Evolutionary conservation across 768 basidiomycete species (phyloP).

Genomic region (Suillus luteus): DNA sequence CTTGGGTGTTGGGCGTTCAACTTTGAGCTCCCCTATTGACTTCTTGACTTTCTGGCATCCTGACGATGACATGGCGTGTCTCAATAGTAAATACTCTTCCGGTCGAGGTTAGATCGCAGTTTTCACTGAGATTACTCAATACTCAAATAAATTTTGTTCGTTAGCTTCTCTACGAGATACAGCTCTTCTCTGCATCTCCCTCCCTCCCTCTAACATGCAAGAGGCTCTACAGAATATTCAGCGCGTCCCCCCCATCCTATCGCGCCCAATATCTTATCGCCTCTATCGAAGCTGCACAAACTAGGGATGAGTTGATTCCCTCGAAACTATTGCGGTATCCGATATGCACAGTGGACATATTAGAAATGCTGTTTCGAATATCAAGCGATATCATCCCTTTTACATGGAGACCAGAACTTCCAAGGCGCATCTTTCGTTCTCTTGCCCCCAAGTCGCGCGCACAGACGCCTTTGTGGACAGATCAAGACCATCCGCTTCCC

Average conservation of each 20-base stretch:
- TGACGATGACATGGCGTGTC: not conserved
- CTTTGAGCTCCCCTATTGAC: not conserved
- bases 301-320: conserved; percentile 28
- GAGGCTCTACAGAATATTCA: conserved; percentile 55
- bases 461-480: conserved; percentile 41
- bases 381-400: conserved; percentile 11
- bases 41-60: not conserved
- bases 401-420: conserved; percentile 48
- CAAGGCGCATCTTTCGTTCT: conserved; percentile 64
- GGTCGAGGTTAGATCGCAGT: conserved; percentile 32
- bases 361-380: conserved; percentile 47
- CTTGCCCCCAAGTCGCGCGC: conserved; percentile 36
- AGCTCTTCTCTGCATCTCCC: conserved; percentile 67
- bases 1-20: too few species aligned
- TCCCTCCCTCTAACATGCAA: conserved; percentile 61
- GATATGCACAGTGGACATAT: conserved; percentile 41
- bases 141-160: conserved; percentile 12
- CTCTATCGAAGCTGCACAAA: conserved; percentile 25
- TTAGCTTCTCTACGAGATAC: conserved; percentile 80
- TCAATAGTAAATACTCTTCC: conserved; percentile 32
- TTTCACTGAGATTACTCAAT: conserved; percentile 4
- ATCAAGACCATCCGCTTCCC: conserved; percentile 58
- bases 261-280: conserved; percentile 67
- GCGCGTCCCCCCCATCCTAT: conserved; percentile 54
- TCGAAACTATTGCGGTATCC: conserved; percentile 50